Evolutionary conservation across 2,329 filamentous ascomycete genomes (phyloP).

Genomic region (Sporothrix sp.): DNA sequence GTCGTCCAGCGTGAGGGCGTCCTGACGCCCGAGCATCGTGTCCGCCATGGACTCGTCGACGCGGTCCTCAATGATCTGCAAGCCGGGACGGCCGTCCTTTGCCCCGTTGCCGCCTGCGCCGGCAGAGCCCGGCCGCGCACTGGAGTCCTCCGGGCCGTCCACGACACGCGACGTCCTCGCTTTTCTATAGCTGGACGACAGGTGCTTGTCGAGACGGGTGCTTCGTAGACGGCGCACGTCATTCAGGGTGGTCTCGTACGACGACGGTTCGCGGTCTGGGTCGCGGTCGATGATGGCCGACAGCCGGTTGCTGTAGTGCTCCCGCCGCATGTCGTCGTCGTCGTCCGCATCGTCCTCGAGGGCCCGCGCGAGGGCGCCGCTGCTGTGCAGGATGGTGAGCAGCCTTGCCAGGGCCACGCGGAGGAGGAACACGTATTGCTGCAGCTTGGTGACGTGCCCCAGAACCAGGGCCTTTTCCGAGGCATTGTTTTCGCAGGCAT

Average conservation of each 20-base stretch:
- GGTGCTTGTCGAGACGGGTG: constrained; percentile 84
- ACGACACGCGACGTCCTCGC: constrained; percentile 87
- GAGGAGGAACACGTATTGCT: constrained; percentile 90
- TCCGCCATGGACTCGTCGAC: constrained; percentile 63
- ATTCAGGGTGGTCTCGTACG: constrained; percentile 90
- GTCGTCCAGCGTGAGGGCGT: constrained; percentile 88
- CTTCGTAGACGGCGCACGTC: constrained; percentile 88
- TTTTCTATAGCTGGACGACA: constrained; percentile 87
- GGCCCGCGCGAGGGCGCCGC: constrained; percentile 62
- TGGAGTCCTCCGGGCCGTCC: constrained; percentile 67
- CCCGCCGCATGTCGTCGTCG: constrained; percentile 48
- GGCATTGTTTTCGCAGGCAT: constrained; percentile 50
- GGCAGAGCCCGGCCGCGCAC: constrained; percentile 60
- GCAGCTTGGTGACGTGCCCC: constrained; percentile 69
- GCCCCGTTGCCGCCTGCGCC: constrained; percentile 54
- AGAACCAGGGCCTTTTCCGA: constrained; percentile 46
- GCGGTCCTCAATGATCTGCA: constrained; percentile 73
- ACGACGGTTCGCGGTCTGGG: constrained; percentile 60
- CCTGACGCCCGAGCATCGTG: constrained; percentile 79
- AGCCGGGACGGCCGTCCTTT: no score
- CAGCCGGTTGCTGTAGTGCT: constrained; percentile 46
- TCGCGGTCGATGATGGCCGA: constrained; percentile 36
- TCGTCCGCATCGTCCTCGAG: neutral
- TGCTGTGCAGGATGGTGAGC: constrained; percentile 75
- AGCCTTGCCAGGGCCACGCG: constrained; percentile 84